A percentile compares a stretch with the other conserved stretches of the same genome.
These are phyloP conservation scores for Phytophthora capsici DNA, from an alignment of 352 stramenopile species.

Conservation along the genomic window DNA sequence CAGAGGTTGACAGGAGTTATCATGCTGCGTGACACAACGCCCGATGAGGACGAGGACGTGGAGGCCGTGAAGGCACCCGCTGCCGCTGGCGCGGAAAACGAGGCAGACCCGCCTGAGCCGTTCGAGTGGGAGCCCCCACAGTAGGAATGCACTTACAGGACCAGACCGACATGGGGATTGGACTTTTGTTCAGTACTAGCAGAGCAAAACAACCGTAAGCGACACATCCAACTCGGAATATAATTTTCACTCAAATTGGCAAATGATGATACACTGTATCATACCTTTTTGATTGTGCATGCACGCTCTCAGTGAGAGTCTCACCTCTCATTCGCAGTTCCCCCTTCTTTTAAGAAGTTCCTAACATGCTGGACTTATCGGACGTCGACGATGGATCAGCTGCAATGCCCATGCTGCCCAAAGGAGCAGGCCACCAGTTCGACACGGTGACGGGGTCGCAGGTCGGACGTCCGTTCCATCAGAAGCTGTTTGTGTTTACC, in stretches of 20 bases:
- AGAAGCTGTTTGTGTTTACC: constrained; percentile 61
- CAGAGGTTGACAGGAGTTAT: constrained; percentile 92
- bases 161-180: too few relatives aligned
- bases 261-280: too few relatives aligned
- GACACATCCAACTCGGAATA: constrained; percentile 35
- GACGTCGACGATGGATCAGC: constrained; percentile 8
- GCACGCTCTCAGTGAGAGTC: too few relatives aligned
- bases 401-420: constrained; percentile 46
- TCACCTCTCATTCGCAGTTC: constrained; percentile 8
- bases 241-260: constrained; percentile 38
- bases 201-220: constrained; percentile 30
- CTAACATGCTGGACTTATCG: constrained; percentile 20
- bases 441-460: constrained; percentile 55
- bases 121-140: constrained; percentile 96
- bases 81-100: constrained; percentile 91
- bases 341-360: constrained; percentile 1
- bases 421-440: constrained; percentile 32
- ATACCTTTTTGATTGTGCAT: constrained; percentile 37
- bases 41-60: constrained; percentile 94
- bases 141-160: constrained; percentile 43
- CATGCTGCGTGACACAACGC: constrained; percentile 95
- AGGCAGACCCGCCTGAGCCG: constrained; percentile 94
- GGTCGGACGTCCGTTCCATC: constrained; percentile 49
- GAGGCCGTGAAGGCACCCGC: constrained; percentile 93
- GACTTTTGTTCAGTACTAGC: constrained; percentile 24